Base-by-base conservation (phyloP, 345 rosid genomes). In the Mallotus nudiflorus region DNA sequence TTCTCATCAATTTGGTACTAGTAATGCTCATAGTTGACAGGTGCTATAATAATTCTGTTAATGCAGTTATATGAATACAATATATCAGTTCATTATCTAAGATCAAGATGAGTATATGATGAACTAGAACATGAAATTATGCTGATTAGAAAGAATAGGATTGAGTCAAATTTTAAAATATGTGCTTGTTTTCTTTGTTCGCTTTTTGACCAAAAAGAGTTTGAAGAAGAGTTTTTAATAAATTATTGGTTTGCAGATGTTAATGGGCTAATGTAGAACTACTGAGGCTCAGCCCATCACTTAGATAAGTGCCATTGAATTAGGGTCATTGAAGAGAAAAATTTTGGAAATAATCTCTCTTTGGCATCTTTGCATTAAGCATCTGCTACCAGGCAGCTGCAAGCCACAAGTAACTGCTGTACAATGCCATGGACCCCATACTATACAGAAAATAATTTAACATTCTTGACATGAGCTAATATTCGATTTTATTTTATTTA, bases 331-430 rank as follows among this genome's bases (percentile, higher is more conserved):
- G 29, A 24, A 16, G 24, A 39, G 65, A 39, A 18, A 62, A 60
- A n/a, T n/a, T 60, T 60, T 37, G 18, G 65, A 60, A 60, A 35
- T 60, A n/a, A 19, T 60, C 44, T 48, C 22, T 44, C 64, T n/a
- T 60, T 6, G 46, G 8, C 27, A 60, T 60, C 15, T 35, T 33
- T 35, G 31, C 35, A 57, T 20, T n/a, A 58, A 60, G 3, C 59
- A 1, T 27, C 3, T 22, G 50, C 44, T 1, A 6, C 22, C 28
- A 18, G 20, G 24, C 40, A 9, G 25, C 25, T 60, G 27, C 31
- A 20, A 39, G 31, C 29, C 16, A 24, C n/a, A n/a, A n/a, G n/a
- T n/a, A n/a, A n/a, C n/a, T n/a, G n/a, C n/a, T n/a, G n/a, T n/a
- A n/a, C n/a, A n/a, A n/a, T n/a, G n/a, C n/a, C n/a, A n/a, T n/a